Conservation (phyloP, 495 filamentous ascomycete species). For the Daldinia decipiens region DNA sequence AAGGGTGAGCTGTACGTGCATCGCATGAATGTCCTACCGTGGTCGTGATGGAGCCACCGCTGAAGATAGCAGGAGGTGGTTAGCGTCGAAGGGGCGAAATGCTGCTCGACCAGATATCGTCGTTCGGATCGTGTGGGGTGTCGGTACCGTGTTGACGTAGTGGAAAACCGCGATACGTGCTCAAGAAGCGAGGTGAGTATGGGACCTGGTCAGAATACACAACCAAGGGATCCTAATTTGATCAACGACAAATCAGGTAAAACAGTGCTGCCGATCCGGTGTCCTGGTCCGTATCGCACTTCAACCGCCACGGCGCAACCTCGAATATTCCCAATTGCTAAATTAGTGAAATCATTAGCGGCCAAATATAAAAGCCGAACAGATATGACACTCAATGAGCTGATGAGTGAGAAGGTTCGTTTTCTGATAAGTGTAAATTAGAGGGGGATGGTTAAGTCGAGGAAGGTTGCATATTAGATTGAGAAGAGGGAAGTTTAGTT, state of each 20-base stretch:
- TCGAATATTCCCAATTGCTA: conserved; percentile 24
- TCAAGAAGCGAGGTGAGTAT: conserved; percentile 3
- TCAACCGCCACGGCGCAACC: conserved; percentile 28
- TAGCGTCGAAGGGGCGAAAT: conserved; percentile 17
- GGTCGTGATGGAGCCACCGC: conserved; percentile 5
- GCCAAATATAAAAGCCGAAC: conserved; percentile 13
- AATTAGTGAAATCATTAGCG: conserved; percentile 31
- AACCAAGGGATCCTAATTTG: background rate
- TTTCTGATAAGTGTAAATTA: conserved; percentile 9
- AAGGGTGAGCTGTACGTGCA: conserved; percentile 42
- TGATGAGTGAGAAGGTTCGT: conserved; percentile 2
- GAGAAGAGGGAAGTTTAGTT: conserved; percentile 23
- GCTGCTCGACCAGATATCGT: conserved; percentile 6
- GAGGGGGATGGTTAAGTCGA: background rate
- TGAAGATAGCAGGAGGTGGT: conserved; percentile 7
- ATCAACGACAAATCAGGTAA: conserved; percentile 20
- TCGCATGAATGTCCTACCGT: conserved; percentile 40
- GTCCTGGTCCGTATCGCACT: conserved; percentile 8
- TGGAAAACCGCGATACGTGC: conserved; percentile 4
- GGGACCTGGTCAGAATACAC: background rate
- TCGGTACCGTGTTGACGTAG: conserved; percentile 4
- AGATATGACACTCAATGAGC: conserved; percentile 11
- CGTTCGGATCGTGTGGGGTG: conserved; percentile 14
- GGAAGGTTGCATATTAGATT: conserved; percentile 10
- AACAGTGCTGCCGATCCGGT: background rate